Conservation (phyloP, 805 yeast species). For the Saturnispora serradocipensis region DNA sequence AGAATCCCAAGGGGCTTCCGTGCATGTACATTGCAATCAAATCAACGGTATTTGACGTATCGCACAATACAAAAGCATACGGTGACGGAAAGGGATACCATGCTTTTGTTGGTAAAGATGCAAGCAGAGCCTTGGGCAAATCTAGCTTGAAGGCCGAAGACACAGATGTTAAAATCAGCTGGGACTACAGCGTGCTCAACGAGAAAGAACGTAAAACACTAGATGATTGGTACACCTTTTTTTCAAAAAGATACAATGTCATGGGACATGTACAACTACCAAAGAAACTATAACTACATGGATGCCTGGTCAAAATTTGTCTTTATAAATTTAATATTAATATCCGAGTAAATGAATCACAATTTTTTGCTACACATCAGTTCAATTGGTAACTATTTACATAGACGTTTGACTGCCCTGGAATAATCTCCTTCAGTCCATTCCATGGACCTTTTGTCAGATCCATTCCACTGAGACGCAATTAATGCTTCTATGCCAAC, state of each 20-base stretch:
- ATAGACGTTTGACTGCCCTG: conserved; percentile 37
- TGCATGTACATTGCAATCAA: conserved; percentile 62
- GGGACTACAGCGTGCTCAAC: conserved; percentile 44
- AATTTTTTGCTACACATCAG: neutral
- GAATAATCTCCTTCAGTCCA: conserved; percentile 51
- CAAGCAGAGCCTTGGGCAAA: conserved; percentile 66
- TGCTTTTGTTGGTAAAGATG: conserved; percentile 67
- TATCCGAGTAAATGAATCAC: neutral
- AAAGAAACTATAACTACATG: neutral
- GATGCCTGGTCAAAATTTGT: neutral
- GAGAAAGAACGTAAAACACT: conserved; percentile 53
- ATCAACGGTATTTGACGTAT: conserved; percentile 74
- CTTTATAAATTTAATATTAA: neutral
- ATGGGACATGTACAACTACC: conserved; percentile 33
- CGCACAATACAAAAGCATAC: conserved; percentile 53
- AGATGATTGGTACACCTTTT: conserved; percentile 66
- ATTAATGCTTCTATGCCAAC: conserved; percentile 33
- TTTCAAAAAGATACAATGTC: conserved; percentile 43
- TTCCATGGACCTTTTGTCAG: conserved; percentile 47
- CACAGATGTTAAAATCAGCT: conserved; percentile 32
- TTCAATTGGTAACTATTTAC: conserved; percentile 2
- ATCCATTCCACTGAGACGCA: conserved; percentile 26
- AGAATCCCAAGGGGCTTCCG: conserved; percentile 6
- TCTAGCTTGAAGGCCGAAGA: conserved; percentile 51
- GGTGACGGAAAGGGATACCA: conserved; percentile 73